These are phyloP conservation scores for Fusarium xylarioides DNA, from an alignment of 2,329 filamentous ascomycete genomes.

Conservation along the genomic window DNA sequence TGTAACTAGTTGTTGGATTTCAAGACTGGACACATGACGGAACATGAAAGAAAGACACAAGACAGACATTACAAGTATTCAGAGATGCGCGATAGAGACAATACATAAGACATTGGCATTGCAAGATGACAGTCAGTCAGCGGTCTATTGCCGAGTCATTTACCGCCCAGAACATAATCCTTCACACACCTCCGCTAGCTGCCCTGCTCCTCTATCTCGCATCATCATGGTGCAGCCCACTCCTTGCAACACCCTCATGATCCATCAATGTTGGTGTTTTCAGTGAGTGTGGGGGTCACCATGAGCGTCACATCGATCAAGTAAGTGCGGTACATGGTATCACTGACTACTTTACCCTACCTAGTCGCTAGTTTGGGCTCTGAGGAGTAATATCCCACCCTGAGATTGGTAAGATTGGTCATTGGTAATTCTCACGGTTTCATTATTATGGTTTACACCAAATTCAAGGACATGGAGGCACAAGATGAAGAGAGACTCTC, in stretches of 20 bases:
- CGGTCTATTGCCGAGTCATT: constrained; percentile 9
- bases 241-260: neutral
- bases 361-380: neutral
- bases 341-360: neutral
- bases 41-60: constrained; percentile 2
- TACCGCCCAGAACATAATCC: neutral
- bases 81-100: constrained; percentile 15
- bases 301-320: neutral
- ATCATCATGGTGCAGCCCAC: constrained; percentile 14
- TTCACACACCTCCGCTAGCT: neutral
- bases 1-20: neutral
- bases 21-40: constrained; percentile 6
- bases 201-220: neutral
- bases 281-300: constrained; percentile 20
- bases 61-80: constrained; percentile 5
- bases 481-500: neutral
- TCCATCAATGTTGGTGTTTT: constrained; percentile 16
- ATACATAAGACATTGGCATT: neutral
- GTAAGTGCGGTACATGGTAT: constrained; percentile 8
- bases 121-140: neutral
- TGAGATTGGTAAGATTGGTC: neutral
- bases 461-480: neutral
- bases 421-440: neutral
- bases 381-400: neutral
- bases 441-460: neutral